Conservation (phyloP, 371 early-diverging fungal genomes). For the Vairimorpha apis region DNA sequence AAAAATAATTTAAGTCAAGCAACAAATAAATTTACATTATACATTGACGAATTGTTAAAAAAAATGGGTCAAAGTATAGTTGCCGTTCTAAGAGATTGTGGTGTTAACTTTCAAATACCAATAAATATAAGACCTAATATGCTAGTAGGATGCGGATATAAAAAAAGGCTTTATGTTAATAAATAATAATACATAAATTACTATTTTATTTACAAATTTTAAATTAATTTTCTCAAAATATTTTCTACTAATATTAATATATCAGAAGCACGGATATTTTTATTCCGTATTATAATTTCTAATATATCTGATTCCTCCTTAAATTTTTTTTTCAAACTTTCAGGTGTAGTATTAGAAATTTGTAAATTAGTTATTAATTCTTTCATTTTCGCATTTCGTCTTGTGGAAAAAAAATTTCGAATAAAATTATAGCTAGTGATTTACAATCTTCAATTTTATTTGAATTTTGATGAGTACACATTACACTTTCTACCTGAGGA, state of each 20-base stretch:
- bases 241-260: background rate
- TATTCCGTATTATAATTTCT: background rate
- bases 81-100: background rate
- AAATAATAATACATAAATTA: background rate
- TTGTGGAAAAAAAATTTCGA: background rate
- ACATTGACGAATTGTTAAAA: background rate
- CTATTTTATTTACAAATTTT: background rate
- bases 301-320: background rate
- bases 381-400: slow-evolving; percentile 2
- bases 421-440: background rate
- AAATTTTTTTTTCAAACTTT: background rate
- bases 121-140: background rate
- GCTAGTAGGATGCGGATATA: background rate
- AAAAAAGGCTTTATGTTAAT: background rate
- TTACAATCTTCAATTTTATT: background rate
- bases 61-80: background rate
- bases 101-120: too few relatives aligned
- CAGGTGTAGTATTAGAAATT: background rate
- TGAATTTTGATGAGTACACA: background rate
- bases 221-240: background rate
- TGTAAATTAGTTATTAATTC: background rate
- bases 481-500: background rate
- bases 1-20: background rate
- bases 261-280: background rate
- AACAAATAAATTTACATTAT: background rate